Percentiles rank a stretch among this genome's conserved stretches.
Evolutionary conservation across 2,329 filamentous ascomycete genomes (phyloP).

Genomic region (Metarhizium guizhouense): DNA sequence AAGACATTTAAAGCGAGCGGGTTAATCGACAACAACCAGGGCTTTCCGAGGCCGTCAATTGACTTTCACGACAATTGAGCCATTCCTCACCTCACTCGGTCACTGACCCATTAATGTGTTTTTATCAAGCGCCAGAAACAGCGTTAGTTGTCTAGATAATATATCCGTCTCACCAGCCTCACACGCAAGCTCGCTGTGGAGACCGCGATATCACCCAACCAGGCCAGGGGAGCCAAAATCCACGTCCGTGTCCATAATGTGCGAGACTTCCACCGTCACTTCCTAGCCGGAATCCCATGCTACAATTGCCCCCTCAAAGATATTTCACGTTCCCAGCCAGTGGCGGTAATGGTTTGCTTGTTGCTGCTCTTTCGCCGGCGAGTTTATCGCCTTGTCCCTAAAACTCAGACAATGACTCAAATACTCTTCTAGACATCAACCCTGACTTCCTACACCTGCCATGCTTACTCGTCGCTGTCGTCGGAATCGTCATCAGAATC

Average conservation of each 20-base stretch:
- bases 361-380: not conserved
- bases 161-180: constrained; percentile 7
- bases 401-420: not conserved
- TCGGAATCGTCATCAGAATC: constrained; percentile 28
- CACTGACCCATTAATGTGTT: not conserved
- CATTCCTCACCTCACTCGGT: not conserved
- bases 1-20: no score
- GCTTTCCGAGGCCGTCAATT: no score
- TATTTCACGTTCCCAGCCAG: not conserved
- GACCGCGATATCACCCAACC: not conserved
- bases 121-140: not conserved
- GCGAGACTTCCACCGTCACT: constrained; percentile 2
- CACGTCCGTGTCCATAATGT: constrained; percentile 4
- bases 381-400: not conserved
- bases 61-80: not conserved
- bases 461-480: constrained; percentile 12
- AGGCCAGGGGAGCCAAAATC: not conserved
- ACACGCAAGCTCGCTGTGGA: not conserved
- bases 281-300: not conserved
- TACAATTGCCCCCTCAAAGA: not conserved
- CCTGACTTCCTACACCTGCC: not conserved
- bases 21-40: no score
- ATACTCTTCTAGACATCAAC: not conserved
- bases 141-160: constrained; percentile 7
- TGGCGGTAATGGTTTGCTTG: not conserved